Evolutionary conservation across 805 yeast species (phyloP).

Genomic region (Schwanniomyces sp.): DNA sequence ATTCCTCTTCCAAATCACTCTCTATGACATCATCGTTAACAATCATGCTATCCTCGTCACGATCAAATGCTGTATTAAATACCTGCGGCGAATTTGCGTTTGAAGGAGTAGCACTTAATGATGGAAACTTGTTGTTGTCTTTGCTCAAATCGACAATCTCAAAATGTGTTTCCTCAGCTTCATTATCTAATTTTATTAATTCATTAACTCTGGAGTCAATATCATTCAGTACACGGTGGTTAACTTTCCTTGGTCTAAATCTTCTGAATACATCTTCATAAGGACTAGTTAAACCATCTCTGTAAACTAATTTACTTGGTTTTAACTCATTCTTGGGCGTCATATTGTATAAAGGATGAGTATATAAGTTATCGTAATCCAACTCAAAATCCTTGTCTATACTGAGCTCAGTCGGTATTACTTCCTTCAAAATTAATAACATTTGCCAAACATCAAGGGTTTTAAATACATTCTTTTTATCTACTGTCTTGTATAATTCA

Average conservation of each 20-base stretch:
- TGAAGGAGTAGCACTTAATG: constrained; percentile 24
- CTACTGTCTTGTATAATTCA: constrained; percentile 87
- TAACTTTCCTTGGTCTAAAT: constrained; percentile 69
- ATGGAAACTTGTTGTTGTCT: constrained; percentile 13
- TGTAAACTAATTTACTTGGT: constrained; percentile 50
- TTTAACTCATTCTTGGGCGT: constrained; percentile 36
- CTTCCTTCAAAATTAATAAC: constrained; percentile 64
- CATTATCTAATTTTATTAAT: constrained; percentile 70
- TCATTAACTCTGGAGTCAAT: constrained; percentile 80
- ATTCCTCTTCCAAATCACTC: constrained; percentile 51
- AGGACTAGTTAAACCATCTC: constrained; percentile 86
- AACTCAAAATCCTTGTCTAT: constrained; percentile 49
- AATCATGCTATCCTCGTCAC: constrained; percentile 13
- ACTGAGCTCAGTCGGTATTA: constrained; percentile 38
- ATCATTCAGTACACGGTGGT: constrained; percentile 69
- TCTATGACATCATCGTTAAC: constrained; percentile 19
- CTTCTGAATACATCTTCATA: constrained; percentile 66
- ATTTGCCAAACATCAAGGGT: constrained; percentile 86
- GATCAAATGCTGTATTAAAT: constrained; percentile 6
- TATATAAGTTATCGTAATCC: constrained; percentile 31
- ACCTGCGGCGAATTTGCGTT: constrained; percentile 24
- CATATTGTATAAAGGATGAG: constrained; percentile 40
- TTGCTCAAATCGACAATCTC: constrained; percentile 65
- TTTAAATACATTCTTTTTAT: constrained; percentile 83
- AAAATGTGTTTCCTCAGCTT: constrained; percentile 76